Base-by-base conservation (phyloP, 2,329 filamentous ascomycete genomes). In the Verticillium klebahnii region DNA sequence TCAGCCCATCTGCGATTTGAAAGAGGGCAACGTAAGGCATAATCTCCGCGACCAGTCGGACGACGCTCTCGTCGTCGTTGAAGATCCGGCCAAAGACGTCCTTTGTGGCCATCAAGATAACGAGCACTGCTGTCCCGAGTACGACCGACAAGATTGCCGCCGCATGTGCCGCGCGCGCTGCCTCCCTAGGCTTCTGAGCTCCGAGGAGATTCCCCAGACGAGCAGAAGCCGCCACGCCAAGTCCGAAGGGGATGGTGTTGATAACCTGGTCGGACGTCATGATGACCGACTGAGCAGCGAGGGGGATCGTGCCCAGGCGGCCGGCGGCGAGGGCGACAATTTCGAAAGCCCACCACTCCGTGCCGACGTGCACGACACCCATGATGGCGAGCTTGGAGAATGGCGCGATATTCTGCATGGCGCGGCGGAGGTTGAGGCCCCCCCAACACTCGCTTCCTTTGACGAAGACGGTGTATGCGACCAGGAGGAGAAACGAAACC, bases 311-410 rank as follows among this genome's bases (percentile, higher is more conserved):
- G 3, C 93, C 93, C 0, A 96, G 83, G 39, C 88, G 84, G 1
- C 92, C 92, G 5, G 92, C 92, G 2, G 90, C 91, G 0, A 96
- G 83, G 1, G 92, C 91, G 1, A 96, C 91, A 66, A 96, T 94
- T 75, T 96, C 92, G 68, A 96, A 96, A 0, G 92, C 93, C 92
- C 92, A 96, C 92, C 92, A 96, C 75, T 96, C 93, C 0, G 92
- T 95, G 3, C 91, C 93, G 5, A 96, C 90, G 66, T 96, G 92
- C 3, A 96, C 77, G 52, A 96, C 81, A 0, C 92, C 93, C 0
- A 96, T 79, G 15, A 89, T 74, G 0, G 92, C 91, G 3, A 96
- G 85, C 11, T 87, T 85, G 1, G 90, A 82, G 71, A 96, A 96
- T 0, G 87, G 86, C 17, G 83, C 76, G 17, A 90, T 79, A 68